Conservation (phyloP, 495 filamentous ascomycete species). For the Penicillium salamii region DNA sequence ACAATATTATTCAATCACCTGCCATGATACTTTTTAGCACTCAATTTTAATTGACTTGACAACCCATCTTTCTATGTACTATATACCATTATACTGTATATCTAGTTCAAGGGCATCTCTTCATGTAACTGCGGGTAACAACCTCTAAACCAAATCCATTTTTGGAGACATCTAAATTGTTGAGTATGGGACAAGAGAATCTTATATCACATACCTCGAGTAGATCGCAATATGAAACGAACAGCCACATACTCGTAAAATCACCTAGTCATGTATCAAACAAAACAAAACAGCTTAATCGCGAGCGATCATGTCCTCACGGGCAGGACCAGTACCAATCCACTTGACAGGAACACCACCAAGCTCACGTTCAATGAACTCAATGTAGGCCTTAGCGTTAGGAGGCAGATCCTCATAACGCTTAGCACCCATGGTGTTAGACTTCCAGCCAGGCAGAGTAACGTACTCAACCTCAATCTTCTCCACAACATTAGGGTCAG, state of each 20-base stretch:
- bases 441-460: slow-evolving; percentile 76
- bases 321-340: slow-evolving; percentile 74
- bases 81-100: not conserved
- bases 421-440: slow-evolving; percentile 59
- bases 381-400: slow-evolving; percentile 71
- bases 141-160: slow-evolving; percentile 5
- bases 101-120: too few relatives aligned
- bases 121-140: too few relatives aligned
- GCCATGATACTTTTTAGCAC: not conserved
- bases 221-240: slow-evolving; percentile 9
- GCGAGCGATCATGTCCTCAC: slow-evolving; percentile 65
- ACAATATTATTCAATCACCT: slow-evolving; percentile 5
- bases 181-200: slow-evolving; percentile 3
- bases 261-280: not conserved
- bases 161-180: slow-evolving; percentile 8
- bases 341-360: slow-evolving; percentile 67
- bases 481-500: slow-evolving; percentile 62
- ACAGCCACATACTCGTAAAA: slow-evolving; percentile 5
- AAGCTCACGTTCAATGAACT: slow-evolving; percentile 73
- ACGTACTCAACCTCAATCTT: slow-evolving; percentile 63
- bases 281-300: slow-evolving; percentile 24
- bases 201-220: slow-evolving; percentile 5
- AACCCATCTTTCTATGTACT: not conserved
- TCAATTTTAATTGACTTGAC: slow-evolving; percentile 2
- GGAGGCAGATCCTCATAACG: slow-evolving; percentile 67